Evolutionary conservation across 164 flowering plant species (phyloP), one percentile per base, ranked within the genome.

Genomic region (Cinnamomum chago): DNA sequence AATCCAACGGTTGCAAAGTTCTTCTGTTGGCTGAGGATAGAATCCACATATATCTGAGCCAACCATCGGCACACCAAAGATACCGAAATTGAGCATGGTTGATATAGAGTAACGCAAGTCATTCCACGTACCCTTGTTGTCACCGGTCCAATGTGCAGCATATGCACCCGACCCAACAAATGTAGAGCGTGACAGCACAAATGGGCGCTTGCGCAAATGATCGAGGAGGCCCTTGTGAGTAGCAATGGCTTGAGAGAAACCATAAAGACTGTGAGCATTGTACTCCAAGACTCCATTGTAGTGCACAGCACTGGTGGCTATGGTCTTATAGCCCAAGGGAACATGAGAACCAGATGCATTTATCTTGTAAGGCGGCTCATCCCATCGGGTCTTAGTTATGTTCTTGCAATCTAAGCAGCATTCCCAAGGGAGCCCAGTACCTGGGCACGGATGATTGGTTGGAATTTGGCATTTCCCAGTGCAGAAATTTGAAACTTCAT

Each of bases 91-190:
- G 33, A 94, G 84, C 76, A 92, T 86, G 30, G 94, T 94, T 2
- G 96, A 85, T 30, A 94, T 92, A 0, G 97, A 90, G 40, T 88
- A 86, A 66, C 71, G 81, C 66, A 94, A 76, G 77, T 92, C 81
- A 7, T 88, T 79, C 97, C 98, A 94, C 0, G 90, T 90, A 0
- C 87, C 98, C 79, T 89, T 66, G 79, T 92, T 92, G 75, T 94
- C 98, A 55, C 98, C 97, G 0, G 98, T 93, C 99, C 98, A 95
- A 70, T 95, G 99, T 2, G 99, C 99, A 17, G 88, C 86, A 77
- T 95, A 93, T 12, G 82, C 75, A 5, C 99, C 99, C 1, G 98
- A 90, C 1, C 99, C 97, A 58, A 92, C 98, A 79, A 75, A 93
- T 20, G 98, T 93, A 7, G 99, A 93, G 22, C 97, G 88, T 0